Percentiles rank a stretch among this genome's conserved stretches.
phyloP scores from a whole-genome alignment of 2,329 filamentous ascomycete species.

The Alternaria atra region DNA sequence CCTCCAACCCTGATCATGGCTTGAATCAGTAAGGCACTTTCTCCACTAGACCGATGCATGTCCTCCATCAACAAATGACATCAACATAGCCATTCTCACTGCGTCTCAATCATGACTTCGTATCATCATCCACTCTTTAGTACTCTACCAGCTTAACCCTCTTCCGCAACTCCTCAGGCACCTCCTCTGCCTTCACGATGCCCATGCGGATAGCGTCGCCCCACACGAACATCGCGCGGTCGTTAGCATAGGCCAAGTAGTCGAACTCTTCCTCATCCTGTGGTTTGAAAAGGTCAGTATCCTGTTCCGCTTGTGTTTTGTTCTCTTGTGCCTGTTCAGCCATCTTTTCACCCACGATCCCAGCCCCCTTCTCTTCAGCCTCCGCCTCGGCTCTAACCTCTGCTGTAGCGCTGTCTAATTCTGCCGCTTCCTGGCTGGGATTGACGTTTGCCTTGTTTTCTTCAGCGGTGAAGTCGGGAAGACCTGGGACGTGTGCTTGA shows the following conservation, averaged over 20 bases:
- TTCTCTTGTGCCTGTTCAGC: slow-evolving; percentile 32
- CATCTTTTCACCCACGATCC: slow-evolving; percentile 38
- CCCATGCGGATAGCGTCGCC: slow-evolving; percentile 84
- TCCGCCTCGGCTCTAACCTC: slow-evolving; percentile 33
- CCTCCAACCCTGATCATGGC: neutral
- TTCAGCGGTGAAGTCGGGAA: slow-evolving; percentile 62
- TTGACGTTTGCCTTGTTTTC: slow-evolving; percentile 23
- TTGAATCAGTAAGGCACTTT: neutral
- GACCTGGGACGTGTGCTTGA: slow-evolving; percentile 84
- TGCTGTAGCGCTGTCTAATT: slow-evolving; percentile 37
- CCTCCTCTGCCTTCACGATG: slow-evolving; percentile 75
- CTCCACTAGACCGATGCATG: neutral
- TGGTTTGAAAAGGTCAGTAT: slow-evolving; percentile 55
- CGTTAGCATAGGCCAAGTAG: slow-evolving; percentile 89
- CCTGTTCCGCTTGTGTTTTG: slow-evolving; percentile 34
- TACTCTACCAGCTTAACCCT: slow-evolving; percentile 76
- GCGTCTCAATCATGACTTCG: neutral
- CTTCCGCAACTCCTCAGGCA: slow-evolving; percentile 72
- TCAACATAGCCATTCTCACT: neutral
- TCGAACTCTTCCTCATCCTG: slow-evolving; percentile 79
- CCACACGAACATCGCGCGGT: slow-evolving; percentile 93
- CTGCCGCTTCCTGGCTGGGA: slow-evolving; percentile 30
- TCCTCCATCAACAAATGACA: neutral
- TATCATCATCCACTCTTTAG: slow-evolving; percentile 44
- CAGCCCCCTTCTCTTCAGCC: slow-evolving; percentile 27